Percentiles rank a stretch among this genome's conserved stretches.
Evolutionary conservation across 345 rosid species (phyloP).

Genomic region (Populus davidiana): DNA sequence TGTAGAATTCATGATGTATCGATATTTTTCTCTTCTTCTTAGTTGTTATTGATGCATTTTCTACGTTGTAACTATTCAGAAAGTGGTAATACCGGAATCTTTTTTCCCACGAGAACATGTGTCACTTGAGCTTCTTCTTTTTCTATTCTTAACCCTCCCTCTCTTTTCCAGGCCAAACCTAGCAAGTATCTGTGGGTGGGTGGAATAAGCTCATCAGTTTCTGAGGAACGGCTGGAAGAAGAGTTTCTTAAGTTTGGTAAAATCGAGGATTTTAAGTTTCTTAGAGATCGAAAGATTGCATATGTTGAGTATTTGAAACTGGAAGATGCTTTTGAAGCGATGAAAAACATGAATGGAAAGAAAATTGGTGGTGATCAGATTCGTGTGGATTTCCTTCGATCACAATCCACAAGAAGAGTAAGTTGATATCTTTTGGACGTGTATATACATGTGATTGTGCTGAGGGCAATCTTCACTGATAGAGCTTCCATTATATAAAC

Average conservation of each 20-base stretch:
- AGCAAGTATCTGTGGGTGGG: constrained; percentile 83
- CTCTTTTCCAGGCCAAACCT: constrained; percentile 69
- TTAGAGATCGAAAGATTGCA: constrained; percentile 73
- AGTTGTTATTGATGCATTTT: no score
- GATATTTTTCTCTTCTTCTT: no score
- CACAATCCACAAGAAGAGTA: constrained; percentile 70
- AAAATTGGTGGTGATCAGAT: constrained; percentile 72
- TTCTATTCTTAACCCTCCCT: background rate
- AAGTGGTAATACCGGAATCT: background rate
- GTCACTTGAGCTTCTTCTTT: background rate
- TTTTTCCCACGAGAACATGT: background rate
- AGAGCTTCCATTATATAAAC: background rate
- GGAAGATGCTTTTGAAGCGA: constrained; percentile 74
- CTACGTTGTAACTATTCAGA: no score
- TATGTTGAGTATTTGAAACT: constrained; percentile 56
- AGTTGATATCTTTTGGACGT: constrained; percentile 24
- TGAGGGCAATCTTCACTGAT: background rate
- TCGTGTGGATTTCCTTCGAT: constrained; percentile 88
- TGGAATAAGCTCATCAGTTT: constrained; percentile 64
- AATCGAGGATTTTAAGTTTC: constrained; percentile 73
- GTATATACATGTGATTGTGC: background rate
- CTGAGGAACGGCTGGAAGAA: constrained; percentile 62
- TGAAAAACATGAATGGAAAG: constrained; percentile 76
- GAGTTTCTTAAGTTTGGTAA: constrained; percentile 76
- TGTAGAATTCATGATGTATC: no score